phyloP scores from a whole-genome alignment of 129 eudicot species.

The Helichrysum umbraculigerum region DNA sequence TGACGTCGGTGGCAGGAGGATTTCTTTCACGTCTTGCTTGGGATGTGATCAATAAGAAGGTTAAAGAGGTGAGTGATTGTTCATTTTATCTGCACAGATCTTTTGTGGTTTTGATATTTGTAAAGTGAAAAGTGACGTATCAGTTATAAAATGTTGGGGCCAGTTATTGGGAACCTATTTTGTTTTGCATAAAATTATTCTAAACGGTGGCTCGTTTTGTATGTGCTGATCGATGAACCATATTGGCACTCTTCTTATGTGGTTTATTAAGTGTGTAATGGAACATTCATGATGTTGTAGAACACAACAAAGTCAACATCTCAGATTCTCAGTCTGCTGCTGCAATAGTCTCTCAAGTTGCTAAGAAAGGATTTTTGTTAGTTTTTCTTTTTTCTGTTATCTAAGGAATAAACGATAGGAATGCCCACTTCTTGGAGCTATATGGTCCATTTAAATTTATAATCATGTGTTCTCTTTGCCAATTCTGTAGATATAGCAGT shows the following conservation, averaged over 20 bases:
- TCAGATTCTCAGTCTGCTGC: background rate
- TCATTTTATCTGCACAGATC: background rate
- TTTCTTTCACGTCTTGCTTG: constrained; percentile 87
- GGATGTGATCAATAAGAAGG: constrained; percentile 87
- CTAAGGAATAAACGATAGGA: no score
- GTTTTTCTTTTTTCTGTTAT: no score
- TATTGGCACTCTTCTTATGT: background rate
- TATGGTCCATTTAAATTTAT: background rate
- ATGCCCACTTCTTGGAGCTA: background rate
- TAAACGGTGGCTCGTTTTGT: background rate
- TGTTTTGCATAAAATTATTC: background rate
- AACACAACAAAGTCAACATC: background rate
- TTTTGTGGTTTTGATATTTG: constrained; percentile 1
- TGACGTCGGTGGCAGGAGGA: constrained; percentile 96
- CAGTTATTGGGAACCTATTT: background rate
- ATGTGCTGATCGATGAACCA: background rate
- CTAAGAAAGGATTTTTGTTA: no score
- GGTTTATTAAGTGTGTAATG: background rate
- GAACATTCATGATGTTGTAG: background rate
- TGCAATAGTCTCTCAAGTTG: no score
- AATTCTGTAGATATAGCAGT: no score
- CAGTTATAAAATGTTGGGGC: background rate
- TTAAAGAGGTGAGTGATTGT: constrained; percentile 71
- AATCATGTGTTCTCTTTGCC: no score
- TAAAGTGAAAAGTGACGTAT: background rate